Evolutionary conservation across 331 rosid genomes (phyloP), one percentile per base, ranked within the genome.

Genomic region (Spiraea crenata): DNA sequence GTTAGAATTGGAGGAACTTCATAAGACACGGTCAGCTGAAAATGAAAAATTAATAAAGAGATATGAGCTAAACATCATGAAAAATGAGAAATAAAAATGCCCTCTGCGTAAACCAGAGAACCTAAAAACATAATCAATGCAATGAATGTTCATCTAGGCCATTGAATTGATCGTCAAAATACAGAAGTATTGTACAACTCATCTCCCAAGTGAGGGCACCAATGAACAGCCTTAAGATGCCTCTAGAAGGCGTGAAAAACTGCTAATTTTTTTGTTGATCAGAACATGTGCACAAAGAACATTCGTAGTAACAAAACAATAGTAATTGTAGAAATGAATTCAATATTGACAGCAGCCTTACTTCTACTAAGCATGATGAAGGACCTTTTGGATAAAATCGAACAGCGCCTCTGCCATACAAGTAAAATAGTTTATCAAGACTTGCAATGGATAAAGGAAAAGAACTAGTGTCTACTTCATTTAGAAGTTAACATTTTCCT

Each of bases 371-470:
- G 74, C 99, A 91, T 16, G 99, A 84, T 4, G 95, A 83, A 50
- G 99, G 81, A 62, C 97, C 91, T 82, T 87, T 91, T 5, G 99
- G 97, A 80, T 77, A 95, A 80, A 95, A 95, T 56, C 97, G 92
- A 66, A 95, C 99, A 56, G 95, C 96, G 58, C 97, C 99, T 86
- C 97, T 91, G 99, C 81, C 73, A 77, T 39, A 52, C 11, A 72
- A 82, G 76, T 20, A 71, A 69, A 72, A 70, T 78, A 77, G 69
- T 69, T 75, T 72, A 74, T 81, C 67, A 81, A 66, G 70, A 72
- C 57, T 82, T 61, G 50, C 51, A 62, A 41, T 13, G 57, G 48
- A 17, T 9, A 57, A 25, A 34, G 35, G 64, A 55, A 57, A 62
- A 41, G 14, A 65, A 57, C 50, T 34, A 3, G 42, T 1, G 5